These are phyloP conservation scores for Porpolomopsis calyptriformis DNA, from an alignment of 768 basidiomycete genomes.

Conservation along the genomic window DNA sequence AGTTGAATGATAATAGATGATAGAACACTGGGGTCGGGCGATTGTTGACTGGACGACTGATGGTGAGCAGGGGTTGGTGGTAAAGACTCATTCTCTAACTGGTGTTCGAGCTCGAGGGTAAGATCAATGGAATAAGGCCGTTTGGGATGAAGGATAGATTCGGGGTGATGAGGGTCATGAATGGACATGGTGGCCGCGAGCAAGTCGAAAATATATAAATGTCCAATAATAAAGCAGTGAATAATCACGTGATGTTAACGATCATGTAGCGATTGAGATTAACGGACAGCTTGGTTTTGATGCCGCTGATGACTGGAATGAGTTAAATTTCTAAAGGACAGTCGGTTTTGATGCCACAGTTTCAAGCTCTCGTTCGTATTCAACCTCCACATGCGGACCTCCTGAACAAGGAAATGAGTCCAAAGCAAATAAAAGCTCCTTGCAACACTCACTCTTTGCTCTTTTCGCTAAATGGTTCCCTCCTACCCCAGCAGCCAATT, in stretches of 20 bases:
- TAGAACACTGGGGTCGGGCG: slow-evolving; percentile 66
- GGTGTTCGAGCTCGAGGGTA: slow-evolving; percentile 67
- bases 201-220: no score
- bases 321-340: no score
- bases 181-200: slow-evolving; percentile 2
- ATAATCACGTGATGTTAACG: no score
- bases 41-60: slow-evolving; percentile 14
- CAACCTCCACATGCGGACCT: slow-evolving; percentile 83
- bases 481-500: slow-evolving; percentile 33
- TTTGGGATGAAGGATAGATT: slow-evolving; percentile 4
- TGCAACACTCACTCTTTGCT: slow-evolving; percentile 50
- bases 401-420: slow-evolving; percentile 25
- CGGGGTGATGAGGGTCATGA: background rate
- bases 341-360: slow-evolving; percentile 46
- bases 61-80: slow-evolving; percentile 33
- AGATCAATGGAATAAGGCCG: slow-evolving; percentile 62
- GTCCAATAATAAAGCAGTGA: no score
- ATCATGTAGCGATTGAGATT: no score
- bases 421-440: slow-evolving; percentile 27
- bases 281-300: no score
- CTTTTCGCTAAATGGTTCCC: slow-evolving; percentile 39
- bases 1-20: slow-evolving; percentile 69
- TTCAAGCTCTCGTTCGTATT: slow-evolving; percentile 92
- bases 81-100: slow-evolving; percentile 57
- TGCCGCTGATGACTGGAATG: no score